A percentile compares a stretch with the other conserved stretches of the same genome.
phyloP scores from a whole-genome alignment of 345 rosid species.

The Camelina hispida region DNA sequence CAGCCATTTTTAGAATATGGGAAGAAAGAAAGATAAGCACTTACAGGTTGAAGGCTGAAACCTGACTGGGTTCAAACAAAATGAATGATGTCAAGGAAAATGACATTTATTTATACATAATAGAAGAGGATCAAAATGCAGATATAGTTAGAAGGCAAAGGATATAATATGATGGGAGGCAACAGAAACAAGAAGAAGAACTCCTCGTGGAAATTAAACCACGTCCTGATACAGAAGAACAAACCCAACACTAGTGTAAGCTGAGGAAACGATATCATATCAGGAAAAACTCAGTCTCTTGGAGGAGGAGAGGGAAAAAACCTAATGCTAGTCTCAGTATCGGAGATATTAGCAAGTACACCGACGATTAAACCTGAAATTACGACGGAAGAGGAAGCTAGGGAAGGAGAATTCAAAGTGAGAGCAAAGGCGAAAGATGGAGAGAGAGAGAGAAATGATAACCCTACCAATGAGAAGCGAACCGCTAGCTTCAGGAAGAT shows the following conservation, averaged over 20 bases:
- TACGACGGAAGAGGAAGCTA: background rate
- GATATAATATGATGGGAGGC: slow-evolving; percentile 98
- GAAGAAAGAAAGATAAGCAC: slow-evolving; percentile 41
- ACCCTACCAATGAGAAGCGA: slow-evolving; percentile 85
- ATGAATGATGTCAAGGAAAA: slow-evolving; percentile 58
- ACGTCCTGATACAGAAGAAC: slow-evolving; percentile 57
- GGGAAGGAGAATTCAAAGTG: background rate
- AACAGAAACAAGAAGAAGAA: slow-evolving; percentile 91
- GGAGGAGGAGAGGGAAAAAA: slow-evolving; percentile 27
- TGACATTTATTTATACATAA: slow-evolving; percentile 10
- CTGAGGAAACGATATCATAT: slow-evolving; percentile 3
- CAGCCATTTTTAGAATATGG: background rate
- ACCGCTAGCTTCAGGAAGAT: slow-evolving; percentile 97
- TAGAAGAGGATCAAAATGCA: slow-evolving; percentile 6
- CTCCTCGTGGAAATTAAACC: slow-evolving; percentile 98
- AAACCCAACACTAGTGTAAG: slow-evolving; percentile 1
- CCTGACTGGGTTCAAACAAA: slow-evolving; percentile 77
- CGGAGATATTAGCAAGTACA: slow-evolving; percentile 82
- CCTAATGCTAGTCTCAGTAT: slow-evolving; percentile 90
- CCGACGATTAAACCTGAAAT: slow-evolving; percentile 80
- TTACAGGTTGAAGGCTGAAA: slow-evolving; percentile 88
- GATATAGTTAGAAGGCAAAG: slow-evolving; percentile 36
- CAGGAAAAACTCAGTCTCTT: background rate
- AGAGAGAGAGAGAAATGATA: background rate
- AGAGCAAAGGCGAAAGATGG: too few species aligned